Evolutionary conservation across 2,329 filamentous ascomycete genomes (phyloP).

Genomic region (Aspergillus sp.): DNA sequence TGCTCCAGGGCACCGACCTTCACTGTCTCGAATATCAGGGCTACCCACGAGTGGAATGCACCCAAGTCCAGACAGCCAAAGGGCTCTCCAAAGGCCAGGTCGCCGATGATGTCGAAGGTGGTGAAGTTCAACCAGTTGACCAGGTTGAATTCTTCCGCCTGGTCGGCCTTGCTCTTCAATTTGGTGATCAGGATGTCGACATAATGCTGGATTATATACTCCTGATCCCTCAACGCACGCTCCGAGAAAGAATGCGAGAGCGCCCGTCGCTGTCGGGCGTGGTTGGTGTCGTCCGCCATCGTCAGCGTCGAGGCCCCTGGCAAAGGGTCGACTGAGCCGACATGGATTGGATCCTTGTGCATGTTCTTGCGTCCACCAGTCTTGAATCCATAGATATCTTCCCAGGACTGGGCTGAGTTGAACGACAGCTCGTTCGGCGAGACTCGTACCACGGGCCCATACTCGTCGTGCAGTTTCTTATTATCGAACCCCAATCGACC

Average conservation of each 20-base stretch:
- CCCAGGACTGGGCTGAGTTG: slow-evolving; percentile 31
- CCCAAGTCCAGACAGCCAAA: slow-evolving; percentile 9
- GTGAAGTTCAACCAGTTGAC: slow-evolving; percentile 12
- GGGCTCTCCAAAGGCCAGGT: slow-evolving; percentile 9
- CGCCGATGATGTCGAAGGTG: slow-evolving; percentile 16
- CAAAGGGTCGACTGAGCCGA: slow-evolving; percentile 8
- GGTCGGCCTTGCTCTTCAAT: not conserved
- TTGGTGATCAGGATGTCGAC: slow-evolving; percentile 20
- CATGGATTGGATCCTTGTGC: slow-evolving; percentile 17
- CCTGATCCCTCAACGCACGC: slow-evolving; percentile 21
- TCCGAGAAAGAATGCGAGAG: slow-evolving; percentile 25
- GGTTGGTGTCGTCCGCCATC: slow-evolving; percentile 7
- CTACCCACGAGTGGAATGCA: slow-evolving; percentile 8
- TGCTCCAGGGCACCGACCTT: not conserved
- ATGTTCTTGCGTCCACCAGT: not conserved
- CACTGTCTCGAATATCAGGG: not conserved
- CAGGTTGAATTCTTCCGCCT: slow-evolving; percentile 2
- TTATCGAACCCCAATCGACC: slow-evolving; percentile 10
- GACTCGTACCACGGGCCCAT: slow-evolving; percentile 35
- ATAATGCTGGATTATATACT: slow-evolving; percentile 21
- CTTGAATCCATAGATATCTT: slow-evolving; percentile 27
- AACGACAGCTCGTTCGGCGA: slow-evolving; percentile 37
- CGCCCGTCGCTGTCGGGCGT: slow-evolving; percentile 18
- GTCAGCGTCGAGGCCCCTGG: slow-evolving; percentile 9
- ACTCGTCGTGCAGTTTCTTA: slow-evolving; percentile 23